Percentiles rank a stretch among this genome's conserved stretches.
phyloP scores from a whole-genome alignment of 2,329 filamentous ascomycete genomes.

The Exophiala oligosperma region DNA sequence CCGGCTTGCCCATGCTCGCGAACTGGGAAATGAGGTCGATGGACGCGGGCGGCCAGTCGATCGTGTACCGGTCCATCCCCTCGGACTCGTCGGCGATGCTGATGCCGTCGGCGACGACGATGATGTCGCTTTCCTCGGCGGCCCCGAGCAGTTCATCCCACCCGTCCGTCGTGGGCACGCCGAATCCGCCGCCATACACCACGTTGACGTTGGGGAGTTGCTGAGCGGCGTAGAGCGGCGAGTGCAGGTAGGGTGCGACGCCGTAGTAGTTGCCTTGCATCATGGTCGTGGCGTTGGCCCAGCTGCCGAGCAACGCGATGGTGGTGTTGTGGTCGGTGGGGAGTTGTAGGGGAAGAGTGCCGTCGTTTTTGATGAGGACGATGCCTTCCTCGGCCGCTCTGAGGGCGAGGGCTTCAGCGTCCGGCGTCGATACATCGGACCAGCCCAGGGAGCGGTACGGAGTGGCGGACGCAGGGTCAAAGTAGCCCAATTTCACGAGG shows the following conservation, averaged over 20 bases:
- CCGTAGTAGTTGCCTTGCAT: slow-evolving; percentile 63
- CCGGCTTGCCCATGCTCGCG: slow-evolving; percentile 38
- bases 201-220: slow-evolving; percentile 47
- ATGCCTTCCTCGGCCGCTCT: slow-evolving; percentile 52
- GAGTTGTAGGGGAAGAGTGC: slow-evolving; percentile 45
- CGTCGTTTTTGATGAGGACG: slow-evolving; percentile 56
- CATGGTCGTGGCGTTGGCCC: slow-evolving; percentile 58
- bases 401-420: slow-evolving; percentile 57
- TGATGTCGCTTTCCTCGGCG: slow-evolving; percentile 38
- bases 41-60: slow-evolving; percentile 46
- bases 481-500: slow-evolving; percentile 54
- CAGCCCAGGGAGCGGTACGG: slow-evolving; percentile 56
- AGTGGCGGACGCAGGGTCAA: slow-evolving; percentile 44
- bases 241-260: slow-evolving; percentile 55
- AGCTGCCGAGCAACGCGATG: slow-evolving; percentile 59
- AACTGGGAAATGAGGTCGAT: slow-evolving; percentile 42
- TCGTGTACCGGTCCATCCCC: slow-evolving; percentile 40
- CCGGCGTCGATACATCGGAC: slow-evolving; percentile 56
- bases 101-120: slow-evolving; percentile 44
- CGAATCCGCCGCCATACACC: slow-evolving; percentile 43
- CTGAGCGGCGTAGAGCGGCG: slow-evolving; percentile 53
- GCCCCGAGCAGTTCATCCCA: slow-evolving; percentile 38
- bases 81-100: slow-evolving; percentile 46
- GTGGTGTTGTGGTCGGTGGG: slow-evolving; percentile 37
- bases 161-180: slow-evolving; percentile 33